Evolutionary conservation across 73 alveolate species (phyloP).

Genomic region (Paramecium primaurelia): DNA sequence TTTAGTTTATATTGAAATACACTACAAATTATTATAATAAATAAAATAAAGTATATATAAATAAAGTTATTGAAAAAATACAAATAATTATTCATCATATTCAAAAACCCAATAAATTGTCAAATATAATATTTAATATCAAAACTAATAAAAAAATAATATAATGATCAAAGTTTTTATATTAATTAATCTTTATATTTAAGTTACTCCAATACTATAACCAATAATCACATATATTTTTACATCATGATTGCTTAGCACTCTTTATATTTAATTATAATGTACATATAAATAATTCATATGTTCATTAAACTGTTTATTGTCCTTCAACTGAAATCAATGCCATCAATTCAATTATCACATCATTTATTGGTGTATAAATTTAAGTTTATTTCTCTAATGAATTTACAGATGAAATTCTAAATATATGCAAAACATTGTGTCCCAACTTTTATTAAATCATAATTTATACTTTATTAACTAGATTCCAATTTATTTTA

Average conservation of each 20-base stretch:
- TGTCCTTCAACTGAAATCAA: neutral
- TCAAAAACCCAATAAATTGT: too few species aligned
- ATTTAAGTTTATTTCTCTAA: neutral
- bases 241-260: neutral
- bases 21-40: neutral
- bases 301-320: neutral
- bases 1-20: neutral
- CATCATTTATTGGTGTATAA: neutral
- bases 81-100: too few species aligned
- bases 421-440: neutral
- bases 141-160: neutral
- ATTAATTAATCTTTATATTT: neutral
- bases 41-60: too few species aligned
- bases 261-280: neutral
- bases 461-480: neutral
- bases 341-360: neutral
- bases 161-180: neutral
- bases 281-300: neutral
- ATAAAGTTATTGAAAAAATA: too few species aligned
- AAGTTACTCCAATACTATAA: neutral
- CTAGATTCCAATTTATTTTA: neutral
- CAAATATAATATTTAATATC: neutral
- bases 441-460: neutral
- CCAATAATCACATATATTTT: neutral
- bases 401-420: neutral